Evolutionary conservation across 139 green algal genomes (phyloP).

Genomic region (Tetradesmus lagerheimii): DNA sequence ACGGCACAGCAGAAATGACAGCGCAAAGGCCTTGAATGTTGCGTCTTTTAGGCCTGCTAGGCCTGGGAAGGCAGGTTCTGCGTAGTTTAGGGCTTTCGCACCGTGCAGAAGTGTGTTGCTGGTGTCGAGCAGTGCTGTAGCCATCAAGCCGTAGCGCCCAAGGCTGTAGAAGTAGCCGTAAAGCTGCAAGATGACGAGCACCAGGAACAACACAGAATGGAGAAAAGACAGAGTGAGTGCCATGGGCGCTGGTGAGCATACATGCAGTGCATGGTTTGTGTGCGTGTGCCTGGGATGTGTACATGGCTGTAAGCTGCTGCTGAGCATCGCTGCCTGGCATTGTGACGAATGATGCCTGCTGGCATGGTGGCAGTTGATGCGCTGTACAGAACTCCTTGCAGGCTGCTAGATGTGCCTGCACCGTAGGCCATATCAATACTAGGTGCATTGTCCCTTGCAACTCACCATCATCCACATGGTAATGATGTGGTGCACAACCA

Average conservation of each 20-base stretch:
- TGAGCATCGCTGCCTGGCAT: not conserved
- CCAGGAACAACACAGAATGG: no score
- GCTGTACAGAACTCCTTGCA: no score
- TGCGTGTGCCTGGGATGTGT: no score
- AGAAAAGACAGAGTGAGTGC: no score
- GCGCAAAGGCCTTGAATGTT: slow-evolving; percentile 57
- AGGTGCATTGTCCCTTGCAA: no score
- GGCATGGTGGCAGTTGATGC: no score
- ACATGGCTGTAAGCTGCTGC: no score
- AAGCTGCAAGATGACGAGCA: not conserved
- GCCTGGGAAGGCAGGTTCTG: not conserved
- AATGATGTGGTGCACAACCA: slow-evolving; percentile 66
- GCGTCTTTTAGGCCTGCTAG: slow-evolving; percentile 10
- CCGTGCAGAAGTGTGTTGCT: slow-evolving; percentile 68
- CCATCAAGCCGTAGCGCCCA: slow-evolving; percentile 55
- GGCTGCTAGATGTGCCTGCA: no score
- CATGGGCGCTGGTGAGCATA: not conserved
- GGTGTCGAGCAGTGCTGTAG: slow-evolving; percentile 58
- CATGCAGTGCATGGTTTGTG: not conserved
- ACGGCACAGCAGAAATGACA: slow-evolving; percentile 51
- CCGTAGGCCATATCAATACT: no score
- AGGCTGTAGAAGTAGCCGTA: slow-evolving; percentile 51
- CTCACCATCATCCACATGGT: slow-evolving; percentile 62
- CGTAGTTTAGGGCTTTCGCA: slow-evolving; percentile 61
- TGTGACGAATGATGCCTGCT: no score